Percentiles rank a stretch among this genome's conserved stretches.
phyloP scores from a whole-genome alignment of 1,284 basidiomycete species.

The Pascua guehoae region DNA sequence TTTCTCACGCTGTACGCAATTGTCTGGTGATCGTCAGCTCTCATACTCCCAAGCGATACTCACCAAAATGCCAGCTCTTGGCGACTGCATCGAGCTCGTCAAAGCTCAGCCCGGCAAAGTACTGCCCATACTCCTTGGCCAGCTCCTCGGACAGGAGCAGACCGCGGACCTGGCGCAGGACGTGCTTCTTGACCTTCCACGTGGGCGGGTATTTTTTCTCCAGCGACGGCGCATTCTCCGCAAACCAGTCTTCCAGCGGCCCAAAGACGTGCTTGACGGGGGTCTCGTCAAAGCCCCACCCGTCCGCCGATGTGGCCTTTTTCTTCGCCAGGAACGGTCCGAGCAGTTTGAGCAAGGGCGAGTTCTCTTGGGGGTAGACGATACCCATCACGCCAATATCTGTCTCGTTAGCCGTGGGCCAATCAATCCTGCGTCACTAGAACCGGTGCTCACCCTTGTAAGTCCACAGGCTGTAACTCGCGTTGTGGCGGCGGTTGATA shows the following conservation, averaged over 20 bases:
- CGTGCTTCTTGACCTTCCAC: slow-evolving; percentile 30
- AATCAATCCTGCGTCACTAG: too few species aligned
- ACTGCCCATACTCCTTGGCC: slow-evolving; percentile 62
- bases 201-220: slow-evolving; percentile 43
- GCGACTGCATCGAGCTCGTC: slow-evolving; percentile 61
- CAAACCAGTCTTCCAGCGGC: slow-evolving; percentile 58
- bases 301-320: slow-evolving; percentile 54
- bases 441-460: neutral
- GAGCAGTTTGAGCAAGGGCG: slow-evolving; percentile 54
- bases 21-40: slow-evolving; percentile 3
- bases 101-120: slow-evolving; percentile 57
- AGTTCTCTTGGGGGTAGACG: slow-evolving; percentile 60
- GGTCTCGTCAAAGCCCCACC: slow-evolving; percentile 56
- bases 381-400: slow-evolving; percentile 13
- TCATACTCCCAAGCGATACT: slow-evolving; percentile 3
- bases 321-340: slow-evolving; percentile 5
- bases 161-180: slow-evolving; percentile 58
- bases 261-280: slow-evolving; percentile 58
- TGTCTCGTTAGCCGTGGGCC: neutral
- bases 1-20: slow-evolving; percentile 6
- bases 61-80: slow-evolving; percentile 48
- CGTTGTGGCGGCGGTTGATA: neutral
- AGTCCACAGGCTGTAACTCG: slow-evolving; percentile 4
- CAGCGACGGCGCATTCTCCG: slow-evolving; percentile 42
- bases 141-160: slow-evolving; percentile 63